These are phyloP conservation scores for Phyllosticta citriasiana DNA, from an alignment of 2,329 filamentous ascomycete genomes.

Conservation along the genomic window DNA sequence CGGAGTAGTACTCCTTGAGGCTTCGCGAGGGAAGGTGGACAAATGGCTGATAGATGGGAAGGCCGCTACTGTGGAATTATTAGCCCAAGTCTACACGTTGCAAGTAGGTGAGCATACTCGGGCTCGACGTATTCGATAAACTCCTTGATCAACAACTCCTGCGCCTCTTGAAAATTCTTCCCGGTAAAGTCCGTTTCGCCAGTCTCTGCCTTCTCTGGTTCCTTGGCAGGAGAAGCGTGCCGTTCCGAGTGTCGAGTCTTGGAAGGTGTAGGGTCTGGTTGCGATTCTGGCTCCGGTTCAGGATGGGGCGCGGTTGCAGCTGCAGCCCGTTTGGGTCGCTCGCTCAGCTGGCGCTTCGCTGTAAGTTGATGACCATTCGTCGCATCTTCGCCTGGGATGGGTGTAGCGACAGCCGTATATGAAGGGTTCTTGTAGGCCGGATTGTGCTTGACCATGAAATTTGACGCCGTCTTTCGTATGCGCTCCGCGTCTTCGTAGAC, in stretches of 20 bases:
- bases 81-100: constrained; percentile 12
- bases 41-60: constrained; percentile 65
- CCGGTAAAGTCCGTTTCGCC: constrained; percentile 50
- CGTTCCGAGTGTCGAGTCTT: constrained; percentile 18
- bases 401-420: constrained; percentile 65
- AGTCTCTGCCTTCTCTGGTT: constrained; percentile 20
- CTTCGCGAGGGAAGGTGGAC: constrained; percentile 65
- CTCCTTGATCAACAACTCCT: constrained; percentile 75
- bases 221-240: constrained; percentile 24
- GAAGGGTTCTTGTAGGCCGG: constrained; percentile 63
- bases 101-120: neutral
- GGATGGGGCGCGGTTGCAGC: neutral
- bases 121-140: constrained; percentile 56
- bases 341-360: constrained; percentile 8
- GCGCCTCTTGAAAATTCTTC: constrained; percentile 71
- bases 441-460: constrained; percentile 79
- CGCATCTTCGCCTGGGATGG: constrained; percentile 45
- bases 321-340: constrained; percentile 8
- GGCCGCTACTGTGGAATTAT: constrained; percentile 36
- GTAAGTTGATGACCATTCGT: constrained; percentile 1
- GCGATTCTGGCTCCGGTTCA: neutral
- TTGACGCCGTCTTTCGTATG: constrained; percentile 74
- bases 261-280: constrained; percentile 2
- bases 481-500: constrained; percentile 78
- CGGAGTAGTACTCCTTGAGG: constrained; percentile 75